Percentiles rank a stretch among this genome's conserved stretches.
Evolutionary conservation across 257 asterid species (phyloP).

Genomic region (Ballota nigra): DNA sequence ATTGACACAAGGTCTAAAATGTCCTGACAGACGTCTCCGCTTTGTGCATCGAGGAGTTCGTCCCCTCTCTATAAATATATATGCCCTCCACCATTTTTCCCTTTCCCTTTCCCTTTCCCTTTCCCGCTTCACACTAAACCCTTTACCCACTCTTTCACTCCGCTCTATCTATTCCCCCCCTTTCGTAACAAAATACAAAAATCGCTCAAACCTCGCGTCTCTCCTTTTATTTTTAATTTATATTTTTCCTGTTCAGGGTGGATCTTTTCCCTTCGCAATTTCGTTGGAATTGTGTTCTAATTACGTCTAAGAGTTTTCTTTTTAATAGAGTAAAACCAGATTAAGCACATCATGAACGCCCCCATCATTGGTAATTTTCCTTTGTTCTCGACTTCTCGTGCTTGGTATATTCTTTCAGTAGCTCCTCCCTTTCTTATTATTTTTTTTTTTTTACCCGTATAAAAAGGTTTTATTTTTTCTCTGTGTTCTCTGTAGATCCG

Average conservation of each 20-base stretch:
- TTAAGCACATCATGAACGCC: slow-evolving; percentile 46
- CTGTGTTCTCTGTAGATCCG: slow-evolving; percentile 55
- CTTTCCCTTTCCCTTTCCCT: too few species aligned
- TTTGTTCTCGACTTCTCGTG: not conserved
- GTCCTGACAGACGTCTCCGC: too few species aligned
- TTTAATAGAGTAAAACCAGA: not conserved
- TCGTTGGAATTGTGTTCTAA: not conserved
- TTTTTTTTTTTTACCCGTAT: not conserved
- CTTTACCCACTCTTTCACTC: not conserved
- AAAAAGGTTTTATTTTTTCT: not conserved
- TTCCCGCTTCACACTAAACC: slow-evolving; percentile 23
- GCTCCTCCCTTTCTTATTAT: not conserved
- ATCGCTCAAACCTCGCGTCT: not conserved
- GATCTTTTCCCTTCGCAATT: not conserved
- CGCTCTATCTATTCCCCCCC: not conserved
- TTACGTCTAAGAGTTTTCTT: not conserved
- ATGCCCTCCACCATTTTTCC: not conserved
- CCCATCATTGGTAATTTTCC: slow-evolving; percentile 51
- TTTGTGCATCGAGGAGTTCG: too few species aligned
- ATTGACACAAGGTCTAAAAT: too few species aligned
- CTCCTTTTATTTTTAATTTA: not conserved
- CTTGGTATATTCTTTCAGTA: not conserved
- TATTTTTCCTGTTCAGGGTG: not conserved
- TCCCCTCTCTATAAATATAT: not conserved
- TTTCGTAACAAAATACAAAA: not conserved